Evolutionary conservation across 2,329 filamentous ascomycete genomes (phyloP), one percentile per base, ranked within the genome.

Genomic region (Beauveria scarabaeidicola): DNA sequence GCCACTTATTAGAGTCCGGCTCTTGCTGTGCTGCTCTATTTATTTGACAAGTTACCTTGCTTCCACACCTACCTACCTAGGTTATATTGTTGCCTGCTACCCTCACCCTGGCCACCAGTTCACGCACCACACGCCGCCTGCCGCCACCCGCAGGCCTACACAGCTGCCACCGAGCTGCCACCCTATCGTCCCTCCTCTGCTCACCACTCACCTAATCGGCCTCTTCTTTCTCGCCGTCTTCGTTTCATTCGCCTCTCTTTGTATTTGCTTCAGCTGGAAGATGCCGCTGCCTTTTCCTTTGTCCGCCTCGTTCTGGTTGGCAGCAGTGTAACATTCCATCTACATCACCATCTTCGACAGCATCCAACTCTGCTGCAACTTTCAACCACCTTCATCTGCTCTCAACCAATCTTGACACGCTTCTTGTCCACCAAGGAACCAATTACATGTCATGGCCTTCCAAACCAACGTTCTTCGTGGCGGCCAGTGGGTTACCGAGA

Each of bases 401-500:
- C 2, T 11, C 46, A 41, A 10, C 21, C 29, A 8, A 8, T 32
- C 11, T 23, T 36, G 25, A 27, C 8, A 17, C 54, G 36, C 50
- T 19, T 2, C 9, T 46, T 55, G 59, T 38, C 52, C n/a, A 51
- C 51, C 44, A 19, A 52, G 64, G 52, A 65, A 68, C 66, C 66
- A 63, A 54, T 41, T 57, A 51, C 61, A 51, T 59, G 69, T 13
- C 43, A 75, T 75, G 74, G 72, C 79, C 58, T 77, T 85, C 61
- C 80, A 84, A 66, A 80, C 79, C 40, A 81, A 77, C 62, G 75
- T 83, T 62, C 68, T 83, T 25, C 74, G 78, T 62, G 73, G 81
- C 65, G 81, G 82, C 62, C 72, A 78, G 68, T 85, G 82, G 82
- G 78, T 83, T 40, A 79, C 78, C n/a, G 73, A 79, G 64, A 82